phyloP scores from a whole-genome alignment of 805 yeast species.

The Lipomyces yamadae region DNA sequence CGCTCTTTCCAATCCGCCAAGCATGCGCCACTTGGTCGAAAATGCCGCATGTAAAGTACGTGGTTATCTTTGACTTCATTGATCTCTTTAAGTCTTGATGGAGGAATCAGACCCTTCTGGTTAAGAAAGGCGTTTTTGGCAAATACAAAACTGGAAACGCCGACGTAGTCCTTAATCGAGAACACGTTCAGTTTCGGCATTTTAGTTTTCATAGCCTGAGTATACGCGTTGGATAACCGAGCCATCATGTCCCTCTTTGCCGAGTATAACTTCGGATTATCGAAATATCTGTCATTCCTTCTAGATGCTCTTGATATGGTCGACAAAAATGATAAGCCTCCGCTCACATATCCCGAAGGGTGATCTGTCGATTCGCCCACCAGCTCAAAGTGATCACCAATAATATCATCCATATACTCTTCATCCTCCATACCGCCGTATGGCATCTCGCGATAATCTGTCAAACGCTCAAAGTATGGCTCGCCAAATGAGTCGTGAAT shows the following conservation, averaged over 20 bases:
- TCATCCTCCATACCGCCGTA: not conserved
- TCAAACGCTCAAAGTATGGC: slow-evolving; percentile 7
- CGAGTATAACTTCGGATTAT: slow-evolving; percentile 6
- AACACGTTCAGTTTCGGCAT: not conserved
- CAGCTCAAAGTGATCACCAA: not conserved
- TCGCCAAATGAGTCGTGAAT: slow-evolving; percentile 17
- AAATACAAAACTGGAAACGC: slow-evolving; percentile 5
- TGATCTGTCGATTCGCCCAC: not conserved
- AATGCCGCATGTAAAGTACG: slow-evolving; percentile 1
- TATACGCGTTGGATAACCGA: not conserved
- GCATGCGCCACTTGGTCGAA: not conserved
- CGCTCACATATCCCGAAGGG: not conserved
- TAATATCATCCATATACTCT: not conserved
- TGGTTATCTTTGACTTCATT: not conserved
- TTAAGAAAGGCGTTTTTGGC: not conserved
- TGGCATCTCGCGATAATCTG: not conserved
- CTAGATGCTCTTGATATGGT: not conserved
- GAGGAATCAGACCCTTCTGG: not conserved
- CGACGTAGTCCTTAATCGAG: slow-evolving; percentile 8
- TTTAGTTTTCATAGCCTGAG: not conserved
- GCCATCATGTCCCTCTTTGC: not conserved
- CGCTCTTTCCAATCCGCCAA: not conserved
- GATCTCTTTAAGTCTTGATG: slow-evolving; percentile 1
- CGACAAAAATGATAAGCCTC: not conserved
- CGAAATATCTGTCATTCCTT: slow-evolving; percentile 2